Base-by-base conservation (phyloP, 257 asterid genomes). In the Salvia rosmarinus region DNA sequence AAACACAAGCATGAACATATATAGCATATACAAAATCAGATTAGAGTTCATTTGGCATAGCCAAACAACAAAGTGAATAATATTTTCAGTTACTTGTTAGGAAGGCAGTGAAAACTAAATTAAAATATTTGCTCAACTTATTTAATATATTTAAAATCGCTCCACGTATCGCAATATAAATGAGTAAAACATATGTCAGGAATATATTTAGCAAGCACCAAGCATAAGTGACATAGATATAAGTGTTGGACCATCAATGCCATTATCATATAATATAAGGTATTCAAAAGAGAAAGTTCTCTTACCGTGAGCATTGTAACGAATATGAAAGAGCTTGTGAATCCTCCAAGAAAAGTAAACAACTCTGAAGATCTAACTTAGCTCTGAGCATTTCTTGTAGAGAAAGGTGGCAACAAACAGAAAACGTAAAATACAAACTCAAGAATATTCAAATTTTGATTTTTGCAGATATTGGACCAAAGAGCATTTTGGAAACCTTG, bases 291-390 rank as follows among this genome's bases (percentile, higher is more conserved):
- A 59, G 23, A 2, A 43, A 54, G 13, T 60, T 74, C 12, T 58
- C 85, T 78, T 75, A 92, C 98, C 69, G 96, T 86, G 64, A 84
- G 81, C 75, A 89, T 73, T 70, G 79, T 52, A 55, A 90, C 86
- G 81, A 92, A 92, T 67, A 92, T 67, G 77, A 92, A 75, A 21
- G 98, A 86, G 75, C 98, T 89, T 47, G 88, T 85, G 77, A 92
- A 88, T 16, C 98, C 98, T 76, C 98, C 98, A 61, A 90, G 90
- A 82, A 92, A 88, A 11, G 98, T 92, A 74, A 84, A 88, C 73
- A 90, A 81, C 83, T 92, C 96, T 14, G 96, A 85, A 55, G 98
- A 59, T 91, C 96, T 80, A 92, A 77, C 73, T 84, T 88, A n/a
- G 72, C 85, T 81, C 95, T 85, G 69, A 74, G 88, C 87, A 92